Conservation (phyloP, 179 eudicot genomes). For the Beta lomatogona region DNA sequence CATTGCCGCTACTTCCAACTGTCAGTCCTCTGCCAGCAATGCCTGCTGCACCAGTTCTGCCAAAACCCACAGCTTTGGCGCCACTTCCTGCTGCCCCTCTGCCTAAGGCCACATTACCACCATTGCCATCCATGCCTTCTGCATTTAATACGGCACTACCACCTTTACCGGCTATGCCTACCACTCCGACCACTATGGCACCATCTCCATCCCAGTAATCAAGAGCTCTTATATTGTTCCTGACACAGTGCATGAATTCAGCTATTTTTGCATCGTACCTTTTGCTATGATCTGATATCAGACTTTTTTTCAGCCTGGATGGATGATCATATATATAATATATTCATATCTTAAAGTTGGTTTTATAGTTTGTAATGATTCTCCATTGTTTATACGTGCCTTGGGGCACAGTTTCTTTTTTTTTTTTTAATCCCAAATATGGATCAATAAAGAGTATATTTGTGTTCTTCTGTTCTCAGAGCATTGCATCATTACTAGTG, state of each 20-base stretch:
- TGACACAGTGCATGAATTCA: no score
- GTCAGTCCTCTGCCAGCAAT: not conserved
- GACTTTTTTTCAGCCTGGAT: not conserved
- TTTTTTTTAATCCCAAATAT: not conserved
- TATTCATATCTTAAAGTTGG: no score
- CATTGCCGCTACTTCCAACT: not conserved
- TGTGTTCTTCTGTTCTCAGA: not conserved
- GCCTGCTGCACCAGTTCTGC: constrained; percentile 4
- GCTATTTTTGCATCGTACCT: not conserved
- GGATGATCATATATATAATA: no score
- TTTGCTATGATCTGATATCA: not conserved
- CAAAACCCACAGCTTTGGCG: not conserved
- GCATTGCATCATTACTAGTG: no score
- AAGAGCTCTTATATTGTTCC: not conserved
- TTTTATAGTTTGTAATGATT: no score
- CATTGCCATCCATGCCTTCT: not conserved
- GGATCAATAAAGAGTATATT: not conserved
- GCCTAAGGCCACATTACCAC: not conserved
- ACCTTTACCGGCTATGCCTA: not conserved
- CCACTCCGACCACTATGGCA: not conserved
- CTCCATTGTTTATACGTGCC: not conserved
- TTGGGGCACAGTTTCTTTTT: no score
- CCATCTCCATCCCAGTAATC: not conserved
- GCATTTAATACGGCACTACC: not conserved
- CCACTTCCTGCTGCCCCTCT: not conserved